Base-by-base conservation (phyloP, 78 protist genomes). In the Cavenderia fasciculata region DNA sequence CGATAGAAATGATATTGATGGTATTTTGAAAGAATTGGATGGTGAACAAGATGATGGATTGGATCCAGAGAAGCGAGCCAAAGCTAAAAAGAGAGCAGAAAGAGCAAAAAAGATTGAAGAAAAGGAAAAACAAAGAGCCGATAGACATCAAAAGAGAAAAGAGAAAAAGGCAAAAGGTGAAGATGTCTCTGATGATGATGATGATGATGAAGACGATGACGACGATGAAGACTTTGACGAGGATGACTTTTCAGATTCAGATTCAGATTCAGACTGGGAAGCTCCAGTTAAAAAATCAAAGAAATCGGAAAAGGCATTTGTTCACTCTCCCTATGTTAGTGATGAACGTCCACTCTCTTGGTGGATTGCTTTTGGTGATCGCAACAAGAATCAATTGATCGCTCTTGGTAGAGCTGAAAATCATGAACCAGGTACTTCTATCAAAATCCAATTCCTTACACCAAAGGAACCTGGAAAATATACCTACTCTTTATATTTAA, bases 261-360 rank as follows among this genome's bases (percentile, higher is more conserved):
- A 77, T 33, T 63, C 68, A 4, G 87, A 77, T 54, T 36, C 46
- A 23, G 78, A 71, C 62, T 82, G 79, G 90, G 90, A 82, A 41
- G 63, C 59, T 40, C 41, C 66, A 52, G 54, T 36, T 10, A 66
- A 62, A 59, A 79, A 79, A 66, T 18, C 76, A 5, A 63, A 12
- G 27, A 12, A 12, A 16, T 40, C 66, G 6, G 36, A 43, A 11
- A 82, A 82, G 16, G 82, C 49, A 33, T 19, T 69, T 36, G 38
- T 27, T 56, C 90, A 82, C 49, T 19, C 79, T 29, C 90, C 90
- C 65, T 82, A 41, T 44, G 54, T 74, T n/a, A 40, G 40, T 19
- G 90, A 82, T 33, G 90, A 82, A 38, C 72, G 61, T 54, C 76
- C 76, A 52, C 21, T 63, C 7, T 27, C 43, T 47, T 82, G 63